Evolutionary conservation across 2,329 filamentous ascomycete species (phyloP).

Genomic region (Plectosphaerella sp.): DNA sequence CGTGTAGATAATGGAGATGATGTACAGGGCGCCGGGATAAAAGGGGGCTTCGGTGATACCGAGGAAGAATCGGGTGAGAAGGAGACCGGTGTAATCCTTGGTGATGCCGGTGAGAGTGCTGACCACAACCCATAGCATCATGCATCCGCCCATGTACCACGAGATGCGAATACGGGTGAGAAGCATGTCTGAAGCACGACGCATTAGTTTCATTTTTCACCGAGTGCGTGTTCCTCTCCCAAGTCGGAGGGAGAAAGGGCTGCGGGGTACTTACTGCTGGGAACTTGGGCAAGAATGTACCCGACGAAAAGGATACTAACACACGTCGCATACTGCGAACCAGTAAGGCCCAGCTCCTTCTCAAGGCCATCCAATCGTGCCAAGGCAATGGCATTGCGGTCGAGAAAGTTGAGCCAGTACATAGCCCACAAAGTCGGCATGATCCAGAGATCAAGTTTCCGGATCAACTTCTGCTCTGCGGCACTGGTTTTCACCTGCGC

Average conservation of each 20-base stretch:
- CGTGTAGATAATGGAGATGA: constrained; percentile 51
- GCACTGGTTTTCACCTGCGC: too few species aligned
- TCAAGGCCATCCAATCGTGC: constrained; percentile 49
- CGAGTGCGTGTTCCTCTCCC: too few species aligned
- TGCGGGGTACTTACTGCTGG: constrained; percentile 23
- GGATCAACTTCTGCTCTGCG: constrained; percentile 7
- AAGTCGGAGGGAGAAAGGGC: too few species aligned
- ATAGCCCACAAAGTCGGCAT: constrained; percentile 28
- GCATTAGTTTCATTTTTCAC: neutral
- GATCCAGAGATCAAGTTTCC: constrained; percentile 24
- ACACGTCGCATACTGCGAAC: constrained; percentile 27
- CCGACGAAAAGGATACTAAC: constrained; percentile 27
- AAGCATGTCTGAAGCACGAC: constrained; percentile 4
- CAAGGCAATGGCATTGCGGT: constrained; percentile 52
- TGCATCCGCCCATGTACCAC: constrained; percentile 26
- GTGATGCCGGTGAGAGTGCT: constrained; percentile 34
- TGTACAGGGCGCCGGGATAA: constrained; percentile 27
- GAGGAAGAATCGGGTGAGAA: constrained; percentile 26
- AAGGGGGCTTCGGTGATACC: constrained; percentile 23
- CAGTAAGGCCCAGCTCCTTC: constrained; percentile 41
- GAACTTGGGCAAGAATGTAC: constrained; percentile 12
- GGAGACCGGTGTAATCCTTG: constrained; percentile 33
- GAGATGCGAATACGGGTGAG: constrained; percentile 5
- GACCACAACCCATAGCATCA: constrained; percentile 36
- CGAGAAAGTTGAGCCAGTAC: constrained; percentile 26